Percentiles rank a stretch among this genome's conserved stretches.
Conservation (phyloP, 345 rosid species). For the Rhodamnia argentea region DNA sequence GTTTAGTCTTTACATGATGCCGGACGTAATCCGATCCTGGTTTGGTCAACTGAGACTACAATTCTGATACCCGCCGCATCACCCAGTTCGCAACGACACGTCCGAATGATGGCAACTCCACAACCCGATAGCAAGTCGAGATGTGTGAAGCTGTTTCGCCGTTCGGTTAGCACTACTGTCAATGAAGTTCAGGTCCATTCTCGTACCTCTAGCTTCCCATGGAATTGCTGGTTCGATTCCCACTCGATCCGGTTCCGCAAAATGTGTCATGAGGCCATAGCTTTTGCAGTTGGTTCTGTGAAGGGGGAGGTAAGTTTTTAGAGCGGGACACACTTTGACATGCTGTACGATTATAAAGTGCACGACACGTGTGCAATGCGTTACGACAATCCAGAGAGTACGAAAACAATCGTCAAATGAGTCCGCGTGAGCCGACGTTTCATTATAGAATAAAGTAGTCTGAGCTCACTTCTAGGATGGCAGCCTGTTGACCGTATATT, state of each 20-base stretch:
- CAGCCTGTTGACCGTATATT: neutral
- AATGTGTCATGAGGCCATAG: neutral
- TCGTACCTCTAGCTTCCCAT: neutral
- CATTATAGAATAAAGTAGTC: neutral
- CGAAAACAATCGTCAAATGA: neutral
- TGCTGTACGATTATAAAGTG: neutral
- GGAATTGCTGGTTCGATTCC: neutral
- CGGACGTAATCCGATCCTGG: neutral
- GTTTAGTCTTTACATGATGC: neutral
- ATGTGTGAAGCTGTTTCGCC: neutral
- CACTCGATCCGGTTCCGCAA: neutral
- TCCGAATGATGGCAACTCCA: neutral
- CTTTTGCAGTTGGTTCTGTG: neutral
- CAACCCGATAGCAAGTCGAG: neutral
- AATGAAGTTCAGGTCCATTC: neutral
- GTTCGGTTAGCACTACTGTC: neutral
- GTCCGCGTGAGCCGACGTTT: neutral
- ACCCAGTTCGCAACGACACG: neutral
- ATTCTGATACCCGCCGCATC: neutral
- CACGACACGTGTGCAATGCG: neutral
- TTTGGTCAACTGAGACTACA: neutral
- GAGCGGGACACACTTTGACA: neutral
- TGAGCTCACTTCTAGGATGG: neutral
- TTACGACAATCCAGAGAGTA: neutral
- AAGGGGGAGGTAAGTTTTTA: neutral